Percentiles rank a stretch among this genome's conserved stretches.
phyloP scores from a whole-genome alignment of 208 protist genomes.

The Wallacemonas sp. region DNA sequence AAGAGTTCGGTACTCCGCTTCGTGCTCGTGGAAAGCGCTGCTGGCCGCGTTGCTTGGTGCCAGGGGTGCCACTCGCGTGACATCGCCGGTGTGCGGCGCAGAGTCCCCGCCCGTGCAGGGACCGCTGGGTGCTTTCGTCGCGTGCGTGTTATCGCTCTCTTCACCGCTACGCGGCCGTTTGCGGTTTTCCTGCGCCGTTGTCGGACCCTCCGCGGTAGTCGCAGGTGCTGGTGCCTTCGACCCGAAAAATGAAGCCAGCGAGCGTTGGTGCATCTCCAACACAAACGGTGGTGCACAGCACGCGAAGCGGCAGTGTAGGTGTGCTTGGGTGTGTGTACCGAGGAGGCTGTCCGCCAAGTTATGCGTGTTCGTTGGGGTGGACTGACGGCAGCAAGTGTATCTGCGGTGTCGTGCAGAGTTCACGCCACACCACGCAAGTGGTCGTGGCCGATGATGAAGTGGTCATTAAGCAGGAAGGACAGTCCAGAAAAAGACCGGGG shows the following conservation, averaged over 20 bases:
- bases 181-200: not conserved
- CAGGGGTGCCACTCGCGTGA: not conserved
- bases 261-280: constrained; percentile 14
- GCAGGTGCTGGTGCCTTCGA: not conserved
- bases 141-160: not conserved
- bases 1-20: constrained; percentile 23
- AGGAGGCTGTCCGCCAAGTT: too few relatives aligned
- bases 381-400: too few relatives aligned
- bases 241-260: constrained; percentile 12
- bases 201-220: not conserved
- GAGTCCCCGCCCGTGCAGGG: not conserved
- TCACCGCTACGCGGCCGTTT: not conserved
- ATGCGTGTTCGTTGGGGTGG: too few relatives aligned
- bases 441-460: too few relatives aligned
- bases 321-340: too few relatives aligned
- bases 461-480: too few relatives aligned
- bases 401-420: too few relatives aligned
- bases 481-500: too few relatives aligned
- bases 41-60: constrained; percentile 6
- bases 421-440: too few relatives aligned
- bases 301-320: too few relatives aligned
- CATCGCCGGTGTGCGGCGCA: not conserved
- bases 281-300: too few relatives aligned
- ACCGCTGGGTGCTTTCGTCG: not conserved
- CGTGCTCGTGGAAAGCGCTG: constrained; percentile 19